Evolutionary conservation across 768 basidiomycete species (phyloP).

Genomic region (Auricularia cornea): DNA sequence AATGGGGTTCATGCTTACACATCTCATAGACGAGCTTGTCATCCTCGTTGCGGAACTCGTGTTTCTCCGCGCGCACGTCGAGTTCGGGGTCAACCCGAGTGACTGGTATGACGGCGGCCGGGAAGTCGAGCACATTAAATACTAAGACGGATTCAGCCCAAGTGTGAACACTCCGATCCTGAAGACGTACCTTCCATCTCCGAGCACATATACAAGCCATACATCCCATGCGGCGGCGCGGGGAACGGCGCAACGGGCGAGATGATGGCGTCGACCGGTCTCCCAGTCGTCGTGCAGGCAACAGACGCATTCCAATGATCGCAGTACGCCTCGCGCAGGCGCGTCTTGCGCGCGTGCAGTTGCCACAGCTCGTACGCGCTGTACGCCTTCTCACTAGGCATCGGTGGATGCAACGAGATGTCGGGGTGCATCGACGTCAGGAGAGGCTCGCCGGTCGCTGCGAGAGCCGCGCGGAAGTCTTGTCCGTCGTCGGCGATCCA

Average conservation of each 20-base stretch:
- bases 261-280: constrained; percentile 72
- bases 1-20: constrained; percentile 42
- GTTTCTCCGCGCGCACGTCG: constrained; percentile 38
- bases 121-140: constrained; percentile 61
- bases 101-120: constrained; percentile 55
- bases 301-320: constrained; percentile 53
- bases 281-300: constrained; percentile 48
- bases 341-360: constrained; percentile 41
- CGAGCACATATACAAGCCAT: constrained; percentile 31
- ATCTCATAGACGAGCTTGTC: constrained; percentile 45
- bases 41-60: constrained; percentile 36
- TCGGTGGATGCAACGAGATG: constrained; percentile 10
- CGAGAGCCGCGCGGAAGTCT: constrained; percentile 36
- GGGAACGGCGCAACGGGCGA: constrained; percentile 50
- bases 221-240: constrained; percentile 56
- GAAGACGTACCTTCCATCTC: too few relatives aligned
- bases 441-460: constrained; percentile 45
- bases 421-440: constrained; percentile 39
- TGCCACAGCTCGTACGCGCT: constrained; percentile 64
- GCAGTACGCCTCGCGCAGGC: constrained; percentile 48
- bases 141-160: constrained; percentile 48
- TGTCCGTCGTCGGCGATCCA: constrained; percentile 40
- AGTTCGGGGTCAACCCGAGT: constrained; percentile 45
- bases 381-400: constrained; percentile 16
- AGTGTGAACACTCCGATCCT: constrained; percentile 28